These are phyloP conservation scores for Theobroma cacao DNA, from an alignment of 345 rosid species.

Conservation along the genomic window DNA sequence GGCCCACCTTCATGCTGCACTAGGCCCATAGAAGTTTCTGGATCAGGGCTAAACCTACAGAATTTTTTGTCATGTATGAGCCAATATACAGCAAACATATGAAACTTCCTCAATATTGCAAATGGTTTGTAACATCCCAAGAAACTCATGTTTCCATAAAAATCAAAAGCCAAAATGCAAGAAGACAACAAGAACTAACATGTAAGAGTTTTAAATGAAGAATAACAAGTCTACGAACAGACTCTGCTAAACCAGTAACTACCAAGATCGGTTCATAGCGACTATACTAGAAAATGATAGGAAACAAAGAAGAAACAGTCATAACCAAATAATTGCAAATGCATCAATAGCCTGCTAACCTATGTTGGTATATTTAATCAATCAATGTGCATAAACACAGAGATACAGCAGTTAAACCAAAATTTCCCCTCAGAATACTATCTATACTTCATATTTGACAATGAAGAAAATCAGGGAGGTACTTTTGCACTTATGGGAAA, in stretches of 20 bases:
- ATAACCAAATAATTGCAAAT: background rate
- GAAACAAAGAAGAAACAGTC: background rate
- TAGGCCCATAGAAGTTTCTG: slow-evolving; percentile 95
- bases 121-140: background rate
- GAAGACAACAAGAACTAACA: background rate
- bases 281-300: background rate
- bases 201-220: background rate
- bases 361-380: background rate
- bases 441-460: background rate
- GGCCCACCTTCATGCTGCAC: slow-evolving; percentile 99
- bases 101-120: slow-evolving; percentile 8
- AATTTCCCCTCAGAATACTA: background rate
- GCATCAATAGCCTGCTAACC: background rate
- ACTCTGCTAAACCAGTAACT: background rate
- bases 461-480: background rate
- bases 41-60: slow-evolving; percentile 92
- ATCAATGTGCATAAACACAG: background rate
- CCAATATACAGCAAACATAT: slow-evolving; percentile 14
- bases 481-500: background rate
- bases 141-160: background rate
- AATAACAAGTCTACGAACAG: background rate
- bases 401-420: background rate
- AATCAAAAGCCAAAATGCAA: background rate
- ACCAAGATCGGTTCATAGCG: background rate
- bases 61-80: slow-evolving; percentile 28